These are phyloP conservation scores for Saccharomycopsis hybrid DNA, from an alignment of 1,139 yeast species.

Conservation along the genomic window DNA sequence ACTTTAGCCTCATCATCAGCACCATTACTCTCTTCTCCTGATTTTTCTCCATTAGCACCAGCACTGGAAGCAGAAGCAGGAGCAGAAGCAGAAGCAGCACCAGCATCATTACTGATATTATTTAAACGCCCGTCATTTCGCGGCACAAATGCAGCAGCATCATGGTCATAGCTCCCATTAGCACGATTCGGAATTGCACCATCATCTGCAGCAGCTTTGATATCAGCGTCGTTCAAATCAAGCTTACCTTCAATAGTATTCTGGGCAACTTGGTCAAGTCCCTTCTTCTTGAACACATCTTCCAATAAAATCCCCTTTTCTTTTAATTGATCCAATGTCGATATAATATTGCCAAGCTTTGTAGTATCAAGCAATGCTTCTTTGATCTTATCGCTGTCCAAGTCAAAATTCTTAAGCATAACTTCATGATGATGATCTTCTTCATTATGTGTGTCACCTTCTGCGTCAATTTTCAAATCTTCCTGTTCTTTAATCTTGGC, in stretches of 20 bases:
- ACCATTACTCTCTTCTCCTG: slow-evolving; percentile 20
- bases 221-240: too few relatives aligned
- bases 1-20: slow-evolving; percentile 25
- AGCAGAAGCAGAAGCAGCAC: too few relatives aligned
- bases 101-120: background rate
- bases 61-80: background rate
- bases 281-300: slow-evolving; percentile 40
- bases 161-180: background rate
- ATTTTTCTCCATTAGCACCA: slow-evolving; percentile 16
- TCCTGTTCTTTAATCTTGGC: slow-evolving; percentile 5
- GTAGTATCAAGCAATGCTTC: slow-evolving; percentile 42
- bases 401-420: slow-evolving; percentile 15
- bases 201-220: too few relatives aligned
- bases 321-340: slow-evolving; percentile 44
- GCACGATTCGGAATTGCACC: too few relatives aligned
- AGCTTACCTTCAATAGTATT: background rate
- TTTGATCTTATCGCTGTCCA: slow-evolving; percentile 49
- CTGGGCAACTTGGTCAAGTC: background rate
- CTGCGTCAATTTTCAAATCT: background rate
- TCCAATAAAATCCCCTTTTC: slow-evolving; percentile 46
- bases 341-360: slow-evolving; percentile 49
- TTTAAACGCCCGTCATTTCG: slow-evolving; percentile 7
- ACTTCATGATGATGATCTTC: too few relatives aligned
- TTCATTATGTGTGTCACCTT: background rate
- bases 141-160: background rate